Percentiles rank a stretch among this genome's conserved stretches.
These are phyloP conservation scores for Cudoniella acicularis DNA, from an alignment of 495 filamentous ascomycete genomes.

Conservation along the genomic window DNA sequence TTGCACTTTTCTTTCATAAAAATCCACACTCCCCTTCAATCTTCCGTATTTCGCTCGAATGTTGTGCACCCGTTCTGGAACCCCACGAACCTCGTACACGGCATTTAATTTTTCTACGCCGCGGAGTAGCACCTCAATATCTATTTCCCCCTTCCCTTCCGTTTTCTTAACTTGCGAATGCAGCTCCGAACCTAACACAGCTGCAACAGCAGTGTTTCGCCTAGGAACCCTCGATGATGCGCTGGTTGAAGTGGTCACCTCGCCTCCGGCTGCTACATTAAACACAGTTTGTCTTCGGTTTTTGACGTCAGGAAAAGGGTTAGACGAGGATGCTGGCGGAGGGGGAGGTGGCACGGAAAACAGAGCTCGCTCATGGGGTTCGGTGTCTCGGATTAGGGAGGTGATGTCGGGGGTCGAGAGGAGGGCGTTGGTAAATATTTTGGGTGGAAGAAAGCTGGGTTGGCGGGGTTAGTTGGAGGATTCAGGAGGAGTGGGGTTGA, in stretches of 20 bases:
- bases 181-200: constrained; percentile 82
- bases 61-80: constrained; percentile 69
- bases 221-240: constrained; percentile 49
- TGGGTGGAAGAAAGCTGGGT: constrained; percentile 79
- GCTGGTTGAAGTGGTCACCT: constrained; percentile 38
- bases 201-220: constrained; percentile 82
- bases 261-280: constrained; percentile 50
- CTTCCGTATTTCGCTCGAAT: constrained; percentile 69
- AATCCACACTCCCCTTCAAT: constrained; percentile 67
- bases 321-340: constrained; percentile 34
- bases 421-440: constrained; percentile 92
- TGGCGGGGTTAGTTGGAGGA: constrained; percentile 17
- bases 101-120: constrained; percentile 88
- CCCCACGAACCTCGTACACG: constrained; percentile 84
- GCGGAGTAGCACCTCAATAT: constrained; percentile 79
- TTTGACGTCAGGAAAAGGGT: constrained; percentile 27
- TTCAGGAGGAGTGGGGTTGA: constrained; percentile 31
- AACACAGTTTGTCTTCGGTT: constrained; percentile 51
- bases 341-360: constrained; percentile 81
- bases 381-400: constrained; percentile 89
- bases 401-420: constrained; percentile 89
- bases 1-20: constrained; percentile 75
- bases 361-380: constrained; percentile 89
- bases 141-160: constrained; percentile 62
- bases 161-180: constrained; percentile 71